phyloP scores from a whole-genome alignment of 2,329 filamentous ascomycete species.

The Penicillium fuscoglaucum region DNA sequence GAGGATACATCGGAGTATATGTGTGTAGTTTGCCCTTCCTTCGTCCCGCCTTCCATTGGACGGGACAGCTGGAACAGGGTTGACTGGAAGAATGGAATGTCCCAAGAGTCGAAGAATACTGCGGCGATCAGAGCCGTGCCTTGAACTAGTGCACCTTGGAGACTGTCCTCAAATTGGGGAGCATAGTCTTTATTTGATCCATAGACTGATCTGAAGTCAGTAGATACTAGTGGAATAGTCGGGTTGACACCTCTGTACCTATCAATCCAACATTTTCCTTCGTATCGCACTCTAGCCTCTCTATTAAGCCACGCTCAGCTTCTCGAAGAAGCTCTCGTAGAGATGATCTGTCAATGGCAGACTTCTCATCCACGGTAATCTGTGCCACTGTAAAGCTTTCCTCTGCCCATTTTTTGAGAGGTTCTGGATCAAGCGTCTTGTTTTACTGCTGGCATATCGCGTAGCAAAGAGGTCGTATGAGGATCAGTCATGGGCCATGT shows the following conservation, averaged over 20 bases:
- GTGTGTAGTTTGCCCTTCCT: constrained; percentile 27
- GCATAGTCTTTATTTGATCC: constrained; percentile 28
- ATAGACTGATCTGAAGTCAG: constrained; percentile 23
- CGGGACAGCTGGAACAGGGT: constrained; percentile 23
- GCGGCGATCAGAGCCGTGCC: constrained; percentile 8
- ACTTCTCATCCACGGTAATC: constrained; percentile 35
- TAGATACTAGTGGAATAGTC: not conserved
- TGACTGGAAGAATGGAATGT: not conserved
- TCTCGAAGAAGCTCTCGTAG: constrained; percentile 11
- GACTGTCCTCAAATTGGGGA: constrained; percentile 9
- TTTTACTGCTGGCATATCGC: constrained; percentile 32
- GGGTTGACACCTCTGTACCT: constrained; percentile 15
- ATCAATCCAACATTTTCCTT: constrained; percentile 24
- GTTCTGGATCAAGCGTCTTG: constrained; percentile 53
- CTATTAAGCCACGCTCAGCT: constrained; percentile 18
- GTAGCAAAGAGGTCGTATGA: constrained; percentile 43
- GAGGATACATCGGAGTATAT: constrained; percentile 50
- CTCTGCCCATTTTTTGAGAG: constrained; percentile 68
- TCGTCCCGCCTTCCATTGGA: not conserved
- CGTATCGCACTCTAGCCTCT: constrained; percentile 28
- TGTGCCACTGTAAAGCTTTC: constrained; percentile 66
- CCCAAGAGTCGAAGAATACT: constrained; percentile 26
- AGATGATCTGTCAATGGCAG: constrained; percentile 14
- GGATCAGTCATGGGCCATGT: constrained; percentile 50
- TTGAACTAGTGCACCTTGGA: constrained; percentile 8